Conservation (phyloP, 306 rosid species). For the Gillenia trifoliata region DNA sequence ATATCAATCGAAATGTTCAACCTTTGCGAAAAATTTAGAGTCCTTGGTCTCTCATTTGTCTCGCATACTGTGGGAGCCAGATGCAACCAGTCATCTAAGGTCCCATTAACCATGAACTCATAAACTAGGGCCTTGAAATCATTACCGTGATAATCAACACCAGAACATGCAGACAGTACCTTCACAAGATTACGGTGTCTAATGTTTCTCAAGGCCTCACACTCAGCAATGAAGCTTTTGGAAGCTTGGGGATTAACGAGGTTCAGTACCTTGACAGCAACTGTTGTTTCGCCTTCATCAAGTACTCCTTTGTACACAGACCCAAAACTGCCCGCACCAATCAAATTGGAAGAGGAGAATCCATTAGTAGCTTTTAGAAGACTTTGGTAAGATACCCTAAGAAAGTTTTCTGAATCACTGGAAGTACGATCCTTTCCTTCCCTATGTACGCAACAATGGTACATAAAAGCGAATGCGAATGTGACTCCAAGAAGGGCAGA, state of each 20-base stretch:
- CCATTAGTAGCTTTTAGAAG: background rate
- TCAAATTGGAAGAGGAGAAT: slow-evolving; percentile 24
- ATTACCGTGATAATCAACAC: slow-evolving; percentile 16
- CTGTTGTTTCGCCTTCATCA: background rate
- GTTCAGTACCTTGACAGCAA: slow-evolving; percentile 42
- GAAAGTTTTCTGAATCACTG: background rate
- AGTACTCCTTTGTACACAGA: slow-evolving; percentile 36
- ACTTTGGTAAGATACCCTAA: background rate
- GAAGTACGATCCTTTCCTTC: background rate
- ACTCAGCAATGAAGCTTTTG: slow-evolving; percentile 36
- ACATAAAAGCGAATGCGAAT: background rate
- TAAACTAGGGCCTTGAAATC: slow-evolving; percentile 36
- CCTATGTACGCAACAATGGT: background rate
- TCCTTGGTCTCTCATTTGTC: background rate
- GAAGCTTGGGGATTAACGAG: slow-evolving; percentile 35
- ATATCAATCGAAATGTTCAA: slow-evolving; percentile 26
- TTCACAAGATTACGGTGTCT: slow-evolving; percentile 43
- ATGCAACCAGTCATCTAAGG: slow-evolving; percentile 28
- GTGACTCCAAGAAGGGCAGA: background rate
- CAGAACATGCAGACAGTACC: slow-evolving; percentile 31
- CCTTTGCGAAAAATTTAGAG: slow-evolving; percentile 23
- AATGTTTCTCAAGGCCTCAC: slow-evolving; percentile 24
- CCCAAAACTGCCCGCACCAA: slow-evolving; percentile 32
- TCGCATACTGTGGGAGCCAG: background rate
- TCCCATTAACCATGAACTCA: slow-evolving; percentile 37